phyloP scores from a whole-genome alignment of 441 rosid species.

The Isatis lusitanica region DNA sequence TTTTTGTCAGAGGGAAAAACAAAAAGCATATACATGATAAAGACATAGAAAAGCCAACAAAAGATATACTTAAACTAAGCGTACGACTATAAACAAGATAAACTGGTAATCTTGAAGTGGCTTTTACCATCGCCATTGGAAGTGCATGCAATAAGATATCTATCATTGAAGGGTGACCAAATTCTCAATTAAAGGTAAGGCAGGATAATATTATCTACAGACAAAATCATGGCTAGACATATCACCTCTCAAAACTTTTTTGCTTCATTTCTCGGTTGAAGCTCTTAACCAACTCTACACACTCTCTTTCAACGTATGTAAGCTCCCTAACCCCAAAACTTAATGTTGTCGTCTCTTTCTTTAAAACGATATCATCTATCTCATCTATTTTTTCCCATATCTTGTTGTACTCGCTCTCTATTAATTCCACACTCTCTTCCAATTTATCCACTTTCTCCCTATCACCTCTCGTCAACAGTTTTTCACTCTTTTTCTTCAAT shows the following conservation, averaged over 20 bases:
- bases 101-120: not conserved
- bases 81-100: not conserved
- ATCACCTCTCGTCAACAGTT: constrained; percentile 31
- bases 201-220: constrained; percentile 15
- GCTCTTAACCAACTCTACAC: constrained; percentile 69
- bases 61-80: constrained; percentile 1
- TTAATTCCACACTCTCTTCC: constrained; percentile 45
- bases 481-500: constrained; percentile 47
- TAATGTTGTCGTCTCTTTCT: constrained; percentile 63
- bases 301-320: constrained; percentile 77
- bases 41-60: constrained; percentile 1
- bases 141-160: constrained; percentile 8
- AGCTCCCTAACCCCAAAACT: constrained; percentile 85
- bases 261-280: constrained; percentile 52
- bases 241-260: constrained; percentile 56
- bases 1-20: constrained; percentile 7
- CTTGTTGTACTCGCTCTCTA: constrained; percentile 63
- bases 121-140: constrained; percentile 6
- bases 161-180: constrained; percentile 7
- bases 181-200: constrained; percentile 10
- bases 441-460: constrained; percentile 40
- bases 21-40: constrained; percentile 3
- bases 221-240: constrained; percentile 20
- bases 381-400: constrained; percentile 74
- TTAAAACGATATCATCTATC: constrained; percentile 56